A percentile compares a stretch with the other conserved stretches of the same genome.
These are phyloP conservation scores for Amaranthus palmeri DNA, from an alignment of 148 eudicot genomes.

Conservation along the genomic window DNA sequence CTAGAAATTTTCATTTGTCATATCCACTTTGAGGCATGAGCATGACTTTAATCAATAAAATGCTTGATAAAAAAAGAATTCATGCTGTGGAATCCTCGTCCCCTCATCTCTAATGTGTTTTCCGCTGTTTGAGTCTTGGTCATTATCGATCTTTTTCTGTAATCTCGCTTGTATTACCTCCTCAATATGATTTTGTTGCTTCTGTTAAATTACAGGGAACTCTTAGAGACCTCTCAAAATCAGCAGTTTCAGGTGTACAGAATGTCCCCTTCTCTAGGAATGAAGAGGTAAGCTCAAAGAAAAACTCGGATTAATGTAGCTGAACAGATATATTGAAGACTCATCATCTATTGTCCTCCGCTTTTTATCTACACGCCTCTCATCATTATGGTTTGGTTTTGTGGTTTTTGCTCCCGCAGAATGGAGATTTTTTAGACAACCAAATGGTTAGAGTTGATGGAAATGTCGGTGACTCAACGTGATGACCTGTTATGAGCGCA, in stretches of 20 bases:
- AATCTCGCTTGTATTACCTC: not conserved
- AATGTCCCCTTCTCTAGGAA: constrained; percentile 29
- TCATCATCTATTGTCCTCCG: not conserved
- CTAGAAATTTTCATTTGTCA: not conserved
- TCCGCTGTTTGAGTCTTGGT: no score
- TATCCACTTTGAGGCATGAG: not conserved
- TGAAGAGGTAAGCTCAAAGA: constrained; percentile 37
- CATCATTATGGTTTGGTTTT: no score
- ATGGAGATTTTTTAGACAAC: constrained; percentile 39
- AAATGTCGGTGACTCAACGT: constrained; percentile 42
- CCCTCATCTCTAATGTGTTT: no score
- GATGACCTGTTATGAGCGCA: constrained; percentile 7
- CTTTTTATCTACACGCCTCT: no score
- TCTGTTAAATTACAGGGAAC: constrained; percentile 42
- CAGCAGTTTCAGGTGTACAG: constrained; percentile 34
- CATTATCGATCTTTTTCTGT: not conserved
- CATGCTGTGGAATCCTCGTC: no score
- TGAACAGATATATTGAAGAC: not conserved
- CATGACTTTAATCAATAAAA: not conserved
- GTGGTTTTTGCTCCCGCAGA: constrained; percentile 23
- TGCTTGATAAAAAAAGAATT: not conserved
- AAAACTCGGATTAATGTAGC: not conserved
- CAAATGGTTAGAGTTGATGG: constrained; percentile 38
- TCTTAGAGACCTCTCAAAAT: constrained; percentile 61
- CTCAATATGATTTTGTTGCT: not conserved